Conservation (phyloP, 257 asterid genomes). For the Scutellaria minor region DNA sequence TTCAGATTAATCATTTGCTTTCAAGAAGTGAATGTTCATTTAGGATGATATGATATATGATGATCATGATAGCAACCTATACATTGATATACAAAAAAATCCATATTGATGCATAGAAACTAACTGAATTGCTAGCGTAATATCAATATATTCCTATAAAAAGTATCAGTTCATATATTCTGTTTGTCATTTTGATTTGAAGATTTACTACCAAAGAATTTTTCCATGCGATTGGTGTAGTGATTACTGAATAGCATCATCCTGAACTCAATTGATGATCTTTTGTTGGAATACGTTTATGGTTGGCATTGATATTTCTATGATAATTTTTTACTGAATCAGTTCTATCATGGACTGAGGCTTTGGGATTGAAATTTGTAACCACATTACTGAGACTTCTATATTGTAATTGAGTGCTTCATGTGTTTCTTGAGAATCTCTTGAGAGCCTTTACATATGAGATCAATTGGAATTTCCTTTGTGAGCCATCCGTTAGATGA, state of each 20-base stretch:
- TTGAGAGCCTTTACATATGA: too few relatives aligned
- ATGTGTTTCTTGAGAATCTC: too few relatives aligned
- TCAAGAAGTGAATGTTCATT: background rate
- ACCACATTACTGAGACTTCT: too few relatives aligned
- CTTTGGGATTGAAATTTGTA: too few relatives aligned
- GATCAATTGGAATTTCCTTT: background rate
- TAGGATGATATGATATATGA: background rate
- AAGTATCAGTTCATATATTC: background rate
- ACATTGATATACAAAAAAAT: too few relatives aligned
- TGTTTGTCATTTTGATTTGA: constrained; percentile 4
- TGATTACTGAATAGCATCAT: background rate
- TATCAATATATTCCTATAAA: background rate
- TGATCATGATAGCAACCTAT: too few relatives aligned
- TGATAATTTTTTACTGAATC: background rate
- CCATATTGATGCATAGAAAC: background rate
- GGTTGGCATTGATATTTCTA: background rate
- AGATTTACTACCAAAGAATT: background rate
- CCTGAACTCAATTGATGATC: background rate
- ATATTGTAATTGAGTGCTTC: too few relatives aligned
- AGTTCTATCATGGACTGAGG: too few relatives aligned
- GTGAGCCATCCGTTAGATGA: background rate
- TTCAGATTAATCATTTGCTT: background rate
- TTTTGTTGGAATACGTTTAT: background rate
- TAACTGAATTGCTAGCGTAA: background rate
- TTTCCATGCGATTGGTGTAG: background rate